Evolutionary conservation across 129 eudicot species (phyloP), one percentile per base, ranked within the genome.

Genomic region (Solidago caesia): DNA sequence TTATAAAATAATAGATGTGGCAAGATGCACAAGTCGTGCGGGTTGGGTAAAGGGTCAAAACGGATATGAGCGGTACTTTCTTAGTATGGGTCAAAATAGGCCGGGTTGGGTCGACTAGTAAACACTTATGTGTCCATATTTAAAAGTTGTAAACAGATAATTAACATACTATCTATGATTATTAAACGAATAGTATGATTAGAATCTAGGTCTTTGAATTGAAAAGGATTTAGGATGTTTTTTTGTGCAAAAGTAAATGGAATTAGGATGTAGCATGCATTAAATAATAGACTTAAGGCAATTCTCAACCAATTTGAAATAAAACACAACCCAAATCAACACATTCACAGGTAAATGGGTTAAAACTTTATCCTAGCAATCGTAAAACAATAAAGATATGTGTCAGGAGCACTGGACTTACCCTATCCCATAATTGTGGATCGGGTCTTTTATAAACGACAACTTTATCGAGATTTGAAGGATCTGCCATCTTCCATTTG

Each of bases 341-440:
- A 48, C 13, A 48, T 48, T 48, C 13, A 48, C 13, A 48, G 5
- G 53, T 13, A 14, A 12, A 53, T 53, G n/a, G 4, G 60, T 53
- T 2, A 5, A 53, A 53, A 5, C n/a, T 14, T 53, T 53, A 8
- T 53, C 13, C 53, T 12, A 3, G 12, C 13, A 48, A 6, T 12
- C 9, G 15, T 53, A 29, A 42, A 71, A 71, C 26, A 57, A 71
- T 16, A 52, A 16, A 15, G 29, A 13, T 69, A 8, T 9, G 16
- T 51, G 58, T 52, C 7, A 55, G 14, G 13, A 44, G 44, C 60
- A 25, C 43, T 65, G 44, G 44, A 44, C 88, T 85, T 94, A 94
- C 98, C 91, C 93, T 86, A 14, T 88, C 85, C 98, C 98, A 94
- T 33, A 86, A 80, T 56, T 83, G 89, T 0, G 91, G 98, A 70